Evolutionary conservation across 306 rosid species (phyloP).

Genomic region (Macrotyloma uniflorum): DNA sequence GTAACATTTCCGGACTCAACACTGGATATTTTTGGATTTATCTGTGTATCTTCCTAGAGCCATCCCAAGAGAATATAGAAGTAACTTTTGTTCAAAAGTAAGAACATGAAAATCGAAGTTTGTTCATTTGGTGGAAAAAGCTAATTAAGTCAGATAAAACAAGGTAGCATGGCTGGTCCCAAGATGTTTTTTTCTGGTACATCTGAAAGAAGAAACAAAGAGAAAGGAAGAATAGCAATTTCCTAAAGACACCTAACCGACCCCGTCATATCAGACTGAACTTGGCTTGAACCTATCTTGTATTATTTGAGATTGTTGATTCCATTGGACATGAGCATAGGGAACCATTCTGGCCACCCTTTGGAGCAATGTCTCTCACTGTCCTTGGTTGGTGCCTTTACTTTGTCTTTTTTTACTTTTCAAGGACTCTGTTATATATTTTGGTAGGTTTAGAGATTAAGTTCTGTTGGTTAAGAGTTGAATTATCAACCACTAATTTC

Average conservation of each 20-base stretch:
- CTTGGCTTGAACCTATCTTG: conserved; percentile 15
- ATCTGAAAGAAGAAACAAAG: conserved; percentile 6
- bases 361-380: conserved; percentile 34
- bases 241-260: conserved; percentile 20
- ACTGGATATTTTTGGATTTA: not conserved
- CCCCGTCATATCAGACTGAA: not conserved
- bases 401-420: conserved; percentile 7
- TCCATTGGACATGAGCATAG: conserved; percentile 33
- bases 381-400: conserved; percentile 30
- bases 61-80: not conserved
- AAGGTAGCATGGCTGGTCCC: conserved; percentile 31
- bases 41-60: not conserved
- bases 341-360: conserved; percentile 44
- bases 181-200: conserved; percentile 8
- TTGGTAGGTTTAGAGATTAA: conserved; percentile 40
- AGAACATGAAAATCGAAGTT: not conserved
- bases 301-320: conserved; percentile 34
- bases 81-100: conserved; percentile 1
- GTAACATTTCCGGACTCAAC: not conserved
- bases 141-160: not conserved
- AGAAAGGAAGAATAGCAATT: not conserved
- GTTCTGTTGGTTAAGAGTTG: conserved; percentile 23
- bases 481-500: conserved; percentile 23
- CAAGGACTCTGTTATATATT: not conserved
- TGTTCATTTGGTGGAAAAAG: not conserved